Conservation (phyloP, 148 eudicot species). For the Silene conica region DNA sequence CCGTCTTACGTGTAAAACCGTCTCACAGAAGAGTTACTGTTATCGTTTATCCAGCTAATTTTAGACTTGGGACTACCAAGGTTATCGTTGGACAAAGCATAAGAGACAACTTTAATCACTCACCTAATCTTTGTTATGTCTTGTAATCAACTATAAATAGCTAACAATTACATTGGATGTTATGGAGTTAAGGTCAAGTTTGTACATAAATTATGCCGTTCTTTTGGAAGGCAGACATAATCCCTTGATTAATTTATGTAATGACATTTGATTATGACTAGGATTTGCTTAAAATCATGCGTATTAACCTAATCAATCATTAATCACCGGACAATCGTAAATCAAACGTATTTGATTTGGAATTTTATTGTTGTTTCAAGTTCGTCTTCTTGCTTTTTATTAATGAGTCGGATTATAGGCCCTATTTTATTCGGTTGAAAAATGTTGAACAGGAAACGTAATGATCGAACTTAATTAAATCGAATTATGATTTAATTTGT, state of each 20-base stretch:
- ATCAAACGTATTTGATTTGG: too few relatives aligned
- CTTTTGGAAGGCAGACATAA: conserved; percentile 14
- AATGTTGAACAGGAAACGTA: too few relatives aligned
- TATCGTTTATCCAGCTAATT: too few relatives aligned
- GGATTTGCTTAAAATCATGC: conserved; percentile 7
- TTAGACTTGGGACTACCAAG: neutral
- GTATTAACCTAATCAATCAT: conserved; percentile 7
- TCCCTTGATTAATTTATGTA: neutral
- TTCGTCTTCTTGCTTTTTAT: too few relatives aligned
- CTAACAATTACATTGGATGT: conserved; percentile 5
- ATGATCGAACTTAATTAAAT: too few relatives aligned
- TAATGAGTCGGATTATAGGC: too few relatives aligned
- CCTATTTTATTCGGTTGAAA: too few relatives aligned
- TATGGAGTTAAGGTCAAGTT: conserved; percentile 4
- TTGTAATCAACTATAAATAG: neutral
- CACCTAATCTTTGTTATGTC: neutral
- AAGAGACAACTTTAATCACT: neutral
- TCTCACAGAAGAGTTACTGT: too few relatives aligned
- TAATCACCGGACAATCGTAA: neutral
- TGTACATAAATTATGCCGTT: conserved; percentile 11
- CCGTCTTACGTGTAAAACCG: too few relatives aligned
- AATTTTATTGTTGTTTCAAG: too few relatives aligned
- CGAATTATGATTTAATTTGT: too few relatives aligned
- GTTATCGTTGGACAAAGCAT: too few relatives aligned
- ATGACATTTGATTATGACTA: conserved; percentile 15